Conservation (phyloP, 352 stramenopile species). For the Pythium periplocum region DNA sequence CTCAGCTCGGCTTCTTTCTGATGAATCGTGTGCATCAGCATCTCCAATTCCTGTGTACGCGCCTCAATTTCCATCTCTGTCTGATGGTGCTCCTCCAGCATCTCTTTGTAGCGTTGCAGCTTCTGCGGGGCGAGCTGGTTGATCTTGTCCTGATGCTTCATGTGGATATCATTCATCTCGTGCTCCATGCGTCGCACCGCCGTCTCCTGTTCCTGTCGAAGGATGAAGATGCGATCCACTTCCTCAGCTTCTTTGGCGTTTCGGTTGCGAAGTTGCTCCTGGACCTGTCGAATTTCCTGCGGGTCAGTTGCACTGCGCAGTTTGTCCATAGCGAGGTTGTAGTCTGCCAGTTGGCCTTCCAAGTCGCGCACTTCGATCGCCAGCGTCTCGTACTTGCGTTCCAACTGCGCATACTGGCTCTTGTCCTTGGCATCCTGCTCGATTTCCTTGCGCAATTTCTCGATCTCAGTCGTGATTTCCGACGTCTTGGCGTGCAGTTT, state of each 20-base stretch:
- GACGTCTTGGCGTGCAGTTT: slow-evolving; percentile 88
- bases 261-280: slow-evolving; percentile 61
- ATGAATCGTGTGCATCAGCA: slow-evolving; percentile 69
- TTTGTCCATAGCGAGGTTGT: slow-evolving; percentile 94
- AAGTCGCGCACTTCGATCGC: slow-evolving; percentile 68
- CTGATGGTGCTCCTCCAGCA: slow-evolving; percentile 67
- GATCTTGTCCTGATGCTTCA: slow-evolving; percentile 83
- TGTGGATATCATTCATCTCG: slow-evolving; percentile 75
- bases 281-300: slow-evolving; percentile 58
- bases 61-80: slow-evolving; percentile 75
- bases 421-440: slow-evolving; percentile 86
- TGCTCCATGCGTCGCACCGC: slow-evolving; percentile 59
- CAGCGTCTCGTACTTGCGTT: slow-evolving; percentile 73
- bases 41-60: slow-evolving; percentile 56
- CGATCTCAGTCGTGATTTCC: slow-evolving; percentile 81
- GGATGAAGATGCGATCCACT: slow-evolving; percentile 86
- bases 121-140: slow-evolving; percentile 86
- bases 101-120: slow-evolving; percentile 70
- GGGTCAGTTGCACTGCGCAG: slow-evolving; percentile 64
- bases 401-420: slow-evolving; percentile 83
- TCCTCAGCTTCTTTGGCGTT: slow-evolving; percentile 85
- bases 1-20: slow-evolving; percentile 72
- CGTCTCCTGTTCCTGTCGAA: slow-evolving; percentile 81
- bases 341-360: slow-evolving; percentile 90
- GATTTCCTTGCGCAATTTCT: slow-evolving; percentile 75